Conservation (phyloP, 2,329 filamentous ascomycete genomes). For the Akanthomyces dipterigenus region DNA sequence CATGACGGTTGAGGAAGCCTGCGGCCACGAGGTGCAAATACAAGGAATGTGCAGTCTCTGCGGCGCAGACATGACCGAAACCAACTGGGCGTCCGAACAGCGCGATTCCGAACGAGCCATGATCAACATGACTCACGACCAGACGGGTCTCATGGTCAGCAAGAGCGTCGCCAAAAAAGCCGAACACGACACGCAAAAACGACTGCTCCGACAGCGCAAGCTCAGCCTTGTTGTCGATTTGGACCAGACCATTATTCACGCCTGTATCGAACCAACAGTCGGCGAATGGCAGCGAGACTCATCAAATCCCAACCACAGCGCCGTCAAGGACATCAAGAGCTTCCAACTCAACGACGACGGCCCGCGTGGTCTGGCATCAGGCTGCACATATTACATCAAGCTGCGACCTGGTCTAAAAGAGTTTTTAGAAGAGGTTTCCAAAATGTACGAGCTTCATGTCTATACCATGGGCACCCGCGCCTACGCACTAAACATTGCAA, state of each 20-base stretch:
- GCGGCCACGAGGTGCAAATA: constrained; percentile 85
- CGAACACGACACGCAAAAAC: constrained; percentile 79
- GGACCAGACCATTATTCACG: constrained; percentile 97
- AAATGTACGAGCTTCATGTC: constrained; percentile 89
- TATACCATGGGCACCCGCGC: constrained; percentile 98
- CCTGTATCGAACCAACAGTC: constrained; percentile 92
- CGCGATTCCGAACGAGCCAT: constrained; percentile 79
- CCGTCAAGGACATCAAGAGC: constrained; percentile 78
- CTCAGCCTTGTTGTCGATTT: constrained; percentile 92
- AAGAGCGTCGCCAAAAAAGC: constrained; percentile 70
- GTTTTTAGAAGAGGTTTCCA: constrained; percentile 71
- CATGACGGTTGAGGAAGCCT: constrained; percentile 82
- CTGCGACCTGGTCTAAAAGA: constrained; percentile 77
- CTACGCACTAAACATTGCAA: constrained; percentile 88
- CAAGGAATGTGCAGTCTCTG: constrained; percentile 86
- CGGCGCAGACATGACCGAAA: constrained; percentile 92
- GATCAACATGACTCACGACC: constrained; percentile 93
- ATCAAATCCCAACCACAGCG: constrained; percentile 81
- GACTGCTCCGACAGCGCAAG: constrained; percentile 73
- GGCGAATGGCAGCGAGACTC: constrained; percentile 91
- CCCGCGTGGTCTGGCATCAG: constrained; percentile 57
- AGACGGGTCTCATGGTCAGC: constrained; percentile 80
- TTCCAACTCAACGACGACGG: constrained; percentile 89
- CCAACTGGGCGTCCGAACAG: constrained; percentile 74
- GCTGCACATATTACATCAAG: constrained; percentile 98